Percentiles rank a stretch among this genome's conserved stretches.
Conservation (phyloP, 345 rosid species). For the Rhodomyrtus tomentosa region DNA sequence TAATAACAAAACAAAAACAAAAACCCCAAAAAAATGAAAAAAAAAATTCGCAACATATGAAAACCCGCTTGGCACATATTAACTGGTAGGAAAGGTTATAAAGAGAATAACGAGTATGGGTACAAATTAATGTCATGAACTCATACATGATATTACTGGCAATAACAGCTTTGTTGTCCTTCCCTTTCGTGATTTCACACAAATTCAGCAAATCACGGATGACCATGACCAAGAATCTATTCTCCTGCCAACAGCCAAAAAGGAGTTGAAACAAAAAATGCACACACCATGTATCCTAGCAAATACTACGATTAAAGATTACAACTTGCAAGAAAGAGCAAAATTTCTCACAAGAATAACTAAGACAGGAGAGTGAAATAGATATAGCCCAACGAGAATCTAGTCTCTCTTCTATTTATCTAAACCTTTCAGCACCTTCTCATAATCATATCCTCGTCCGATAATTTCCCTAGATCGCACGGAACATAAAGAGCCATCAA, state of each 20-base stretch:
- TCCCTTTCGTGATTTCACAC: slow-evolving; percentile 96
- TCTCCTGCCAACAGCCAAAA: slow-evolving; percentile 50
- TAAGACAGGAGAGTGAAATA: neutral
- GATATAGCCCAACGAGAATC: neutral
- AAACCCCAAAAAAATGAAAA: too few species aligned
- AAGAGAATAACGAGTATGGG: neutral
- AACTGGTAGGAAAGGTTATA: neutral
- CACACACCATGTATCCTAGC: neutral
- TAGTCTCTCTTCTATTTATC: neutral
- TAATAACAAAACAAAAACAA: too few species aligned
- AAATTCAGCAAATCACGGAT: slow-evolving; percentile 91
- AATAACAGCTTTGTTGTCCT: slow-evolving; percentile 98
- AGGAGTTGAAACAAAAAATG: neutral
- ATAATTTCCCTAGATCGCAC: neutral
- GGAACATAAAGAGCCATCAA: neutral
- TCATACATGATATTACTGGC: slow-evolving; percentile 99
- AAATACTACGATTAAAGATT: neutral
- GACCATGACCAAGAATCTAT: slow-evolving; percentile 96
- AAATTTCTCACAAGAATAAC: neutral
- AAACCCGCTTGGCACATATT: neutral
- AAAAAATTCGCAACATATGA: neutral
- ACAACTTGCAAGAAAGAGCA: neutral
- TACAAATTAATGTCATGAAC: neutral
- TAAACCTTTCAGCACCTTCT: neutral
- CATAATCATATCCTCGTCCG: neutral